Evolutionary conservation across 2,329 filamentous ascomycete species (phyloP).

Genomic region (Incumbomyces delicatus): DNA sequence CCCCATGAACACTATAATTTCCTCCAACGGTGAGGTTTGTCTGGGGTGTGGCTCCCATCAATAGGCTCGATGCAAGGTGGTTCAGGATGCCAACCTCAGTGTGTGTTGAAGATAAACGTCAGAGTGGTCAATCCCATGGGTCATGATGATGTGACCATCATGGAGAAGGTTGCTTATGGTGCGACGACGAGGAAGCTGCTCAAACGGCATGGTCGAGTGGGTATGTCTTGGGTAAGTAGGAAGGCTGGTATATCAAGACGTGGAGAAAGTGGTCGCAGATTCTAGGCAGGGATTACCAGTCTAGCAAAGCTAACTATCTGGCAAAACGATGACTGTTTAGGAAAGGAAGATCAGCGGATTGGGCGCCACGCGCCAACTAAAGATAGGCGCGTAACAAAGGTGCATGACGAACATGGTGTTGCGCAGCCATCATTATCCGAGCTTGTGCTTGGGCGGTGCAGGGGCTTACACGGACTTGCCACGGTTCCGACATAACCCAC

Average conservation of each 20-base stretch:
- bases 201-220: conserved; percentile 1
- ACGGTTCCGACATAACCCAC: no score
- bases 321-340: conserved; percentile 4
- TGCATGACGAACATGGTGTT: neutral
- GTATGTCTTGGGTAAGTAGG: conserved; percentile 6
- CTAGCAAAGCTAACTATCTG: neutral
- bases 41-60: neutral
- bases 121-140: neutral
- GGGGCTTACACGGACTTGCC: neutral
- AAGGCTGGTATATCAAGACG: conserved; percentile 7
- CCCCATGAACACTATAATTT: neutral
- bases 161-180: neutral
- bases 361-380: conserved; percentile 4
- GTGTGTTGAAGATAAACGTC: neutral
- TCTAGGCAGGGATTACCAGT: neutral
- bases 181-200: conserved; percentile 2
- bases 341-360: neutral
- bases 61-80: neutral
- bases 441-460: neutral
- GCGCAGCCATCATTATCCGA: neutral
- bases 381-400: neutral
- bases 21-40: neutral
- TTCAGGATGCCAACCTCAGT: neutral
- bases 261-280: no score
- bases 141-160: conserved; percentile 3